Evolutionary conservation across 106 monocot genomes (phyloP).

Genomic region (Allium fistulosum): DNA sequence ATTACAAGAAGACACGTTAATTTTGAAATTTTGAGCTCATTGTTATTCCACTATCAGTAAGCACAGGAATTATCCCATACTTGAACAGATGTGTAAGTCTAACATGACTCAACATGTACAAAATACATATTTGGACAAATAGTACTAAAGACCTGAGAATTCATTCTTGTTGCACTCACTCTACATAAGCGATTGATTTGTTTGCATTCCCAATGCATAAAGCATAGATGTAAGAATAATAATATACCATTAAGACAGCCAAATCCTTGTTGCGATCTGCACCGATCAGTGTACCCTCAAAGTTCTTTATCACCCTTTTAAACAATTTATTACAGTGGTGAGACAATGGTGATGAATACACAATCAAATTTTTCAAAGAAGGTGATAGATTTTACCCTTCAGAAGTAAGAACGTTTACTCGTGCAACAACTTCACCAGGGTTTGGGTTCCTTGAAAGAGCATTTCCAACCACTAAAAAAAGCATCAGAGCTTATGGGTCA

Average conservation of each 20-base stretch:
- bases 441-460: conserved; percentile 84
- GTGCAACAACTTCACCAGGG: conserved; percentile 84
- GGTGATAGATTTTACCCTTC: conserved; percentile 55
- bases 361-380: not conserved
- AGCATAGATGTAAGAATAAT: not conserved
- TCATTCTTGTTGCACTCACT: too few species aligned
- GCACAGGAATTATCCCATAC: too few species aligned
- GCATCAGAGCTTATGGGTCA: too few species aligned
- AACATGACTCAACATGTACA: too few species aligned
- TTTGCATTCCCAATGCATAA: too few species aligned
- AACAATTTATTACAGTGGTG: conserved; percentile 7
- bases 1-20: not conserved
- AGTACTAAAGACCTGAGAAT: too few species aligned
- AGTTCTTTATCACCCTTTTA: conserved; percentile 81
- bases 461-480: conserved; percentile 79
- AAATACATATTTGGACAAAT: too few species aligned
- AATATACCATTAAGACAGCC: conserved; percentile 78
- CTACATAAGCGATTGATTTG: too few species aligned
- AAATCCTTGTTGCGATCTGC: conserved; percentile 87
- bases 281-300: conserved; percentile 87
- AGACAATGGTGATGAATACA: too few species aligned
- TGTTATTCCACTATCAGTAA: too few species aligned
- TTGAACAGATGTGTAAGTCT: too few species aligned
- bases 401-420: conserved; percentile 82
- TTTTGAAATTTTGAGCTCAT: too few species aligned